Percentiles rank a stretch among this genome's conserved stretches.
Evolutionary conservation across 176 grass and related monocot genomes (phyloP).

Genomic region (Poa pratensis): DNA sequence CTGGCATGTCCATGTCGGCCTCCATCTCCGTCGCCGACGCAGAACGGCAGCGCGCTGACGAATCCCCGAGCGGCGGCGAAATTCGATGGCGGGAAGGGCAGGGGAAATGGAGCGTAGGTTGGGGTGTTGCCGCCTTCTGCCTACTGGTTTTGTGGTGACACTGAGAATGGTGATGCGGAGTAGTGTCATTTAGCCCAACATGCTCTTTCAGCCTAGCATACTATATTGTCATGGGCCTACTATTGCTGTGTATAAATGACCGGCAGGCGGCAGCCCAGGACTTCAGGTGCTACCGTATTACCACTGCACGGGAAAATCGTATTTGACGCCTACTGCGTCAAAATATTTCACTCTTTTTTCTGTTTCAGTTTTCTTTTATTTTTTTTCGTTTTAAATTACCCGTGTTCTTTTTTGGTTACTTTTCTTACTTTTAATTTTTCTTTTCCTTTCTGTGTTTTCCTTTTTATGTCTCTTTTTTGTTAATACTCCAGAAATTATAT

Average conservation of each 20-base stretch:
- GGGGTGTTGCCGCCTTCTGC: constrained; percentile 9
- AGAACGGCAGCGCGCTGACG: constrained; percentile 20
- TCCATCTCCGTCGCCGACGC: constrained; percentile 40
- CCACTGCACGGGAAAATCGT: too few relatives aligned
- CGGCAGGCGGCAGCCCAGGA: background rate
- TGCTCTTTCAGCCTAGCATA: background rate
- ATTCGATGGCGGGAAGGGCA: constrained; percentile 6
- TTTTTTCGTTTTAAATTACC: too few relatives aligned
- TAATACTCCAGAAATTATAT: too few relatives aligned
- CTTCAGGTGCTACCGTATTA: too few relatives aligned
- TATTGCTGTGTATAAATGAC: background rate
- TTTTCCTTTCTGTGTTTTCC: too few relatives aligned
- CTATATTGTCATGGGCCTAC: background rate
- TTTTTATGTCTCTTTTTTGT: too few relatives aligned
- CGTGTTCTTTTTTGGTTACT: too few relatives aligned
- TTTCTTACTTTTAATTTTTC: too few relatives aligned
- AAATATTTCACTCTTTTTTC: too few relatives aligned
- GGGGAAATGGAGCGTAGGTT: background rate
- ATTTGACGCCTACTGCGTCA: too few relatives aligned
- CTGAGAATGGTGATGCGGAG: background rate
- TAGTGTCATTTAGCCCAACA: background rate
- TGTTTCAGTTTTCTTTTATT: too few relatives aligned
- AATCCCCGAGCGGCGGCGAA: constrained; percentile 35
- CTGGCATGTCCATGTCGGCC: constrained; percentile 76
- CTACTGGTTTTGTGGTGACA: background rate